Evolutionary conservation across 805 yeast species (phyloP).

Genomic region (Myxozyma mucilagina): DNA sequence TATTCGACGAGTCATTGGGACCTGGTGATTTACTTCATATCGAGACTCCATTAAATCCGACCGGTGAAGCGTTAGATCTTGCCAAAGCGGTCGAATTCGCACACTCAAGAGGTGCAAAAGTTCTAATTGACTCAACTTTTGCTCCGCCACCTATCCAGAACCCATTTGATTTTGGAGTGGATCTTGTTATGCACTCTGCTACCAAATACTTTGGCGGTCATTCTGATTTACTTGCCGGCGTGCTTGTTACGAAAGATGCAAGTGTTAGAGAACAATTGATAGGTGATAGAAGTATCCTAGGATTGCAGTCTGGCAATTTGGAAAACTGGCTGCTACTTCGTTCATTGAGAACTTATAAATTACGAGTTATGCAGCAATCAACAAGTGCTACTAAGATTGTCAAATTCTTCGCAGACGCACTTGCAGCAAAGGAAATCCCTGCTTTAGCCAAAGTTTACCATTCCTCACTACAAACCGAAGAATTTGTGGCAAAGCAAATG

Average conservation of each 20-base stretch:
- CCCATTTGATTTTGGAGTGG: constrained; percentile 82
- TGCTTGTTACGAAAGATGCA: constrained; percentile 62
- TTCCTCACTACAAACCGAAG: constrained; percentile 74
- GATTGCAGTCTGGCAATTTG: constrained; percentile 75
- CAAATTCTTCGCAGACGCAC: constrained; percentile 50
- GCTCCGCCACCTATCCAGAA: constrained; percentile 90
- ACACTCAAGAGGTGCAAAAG: constrained; percentile 70
- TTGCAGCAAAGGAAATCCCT: constrained; percentile 48
- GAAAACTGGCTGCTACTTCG: constrained; percentile 75
- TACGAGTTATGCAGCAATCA: constrained; percentile 69
- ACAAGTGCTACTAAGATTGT: constrained; percentile 64
- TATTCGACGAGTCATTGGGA: constrained; percentile 50
- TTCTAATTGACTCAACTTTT: constrained; percentile 81
- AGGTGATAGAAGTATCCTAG: constrained; percentile 67
- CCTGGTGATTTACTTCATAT: constrained; percentile 77
- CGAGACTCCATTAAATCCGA: constrained; percentile 89
- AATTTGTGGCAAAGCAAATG: constrained; percentile 64
- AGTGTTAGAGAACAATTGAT: constrained; percentile 50
- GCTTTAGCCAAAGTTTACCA: constrained; percentile 59
- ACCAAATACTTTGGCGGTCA: constrained; percentile 97
- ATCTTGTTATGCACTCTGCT: constrained; percentile 87
- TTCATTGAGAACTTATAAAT: constrained; percentile 75
- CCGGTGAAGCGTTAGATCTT: constrained; percentile 66
- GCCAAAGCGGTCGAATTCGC: constrained; percentile 65
- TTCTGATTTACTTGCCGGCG: constrained; percentile 84